Evolutionary conservation across 148 eudicot species (phyloP).

Genomic region (Rhododendron henanense): DNA sequence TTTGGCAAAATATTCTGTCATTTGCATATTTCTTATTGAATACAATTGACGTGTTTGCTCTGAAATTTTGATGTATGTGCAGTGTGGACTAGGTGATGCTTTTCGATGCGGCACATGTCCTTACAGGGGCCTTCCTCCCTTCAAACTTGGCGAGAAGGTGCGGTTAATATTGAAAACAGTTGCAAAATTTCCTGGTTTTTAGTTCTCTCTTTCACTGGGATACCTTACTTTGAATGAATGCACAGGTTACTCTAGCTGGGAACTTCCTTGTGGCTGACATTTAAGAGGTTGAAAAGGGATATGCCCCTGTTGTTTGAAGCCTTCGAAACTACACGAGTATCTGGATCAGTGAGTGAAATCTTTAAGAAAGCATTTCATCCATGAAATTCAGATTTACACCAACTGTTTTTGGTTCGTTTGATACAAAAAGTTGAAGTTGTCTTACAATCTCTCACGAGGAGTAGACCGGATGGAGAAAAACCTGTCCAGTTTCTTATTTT

Average conservation of each 20-base stretch:
- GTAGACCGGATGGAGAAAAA: neutral
- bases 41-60: neutral
- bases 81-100: slow-evolving; percentile 98
- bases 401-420: neutral
- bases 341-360: neutral
- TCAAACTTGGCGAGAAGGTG: slow-evolving; percentile 94
- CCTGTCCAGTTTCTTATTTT: neutral
- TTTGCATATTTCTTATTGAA: neutral
- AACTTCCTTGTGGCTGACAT: slow-evolving; percentile 63
- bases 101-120: slow-evolving; percentile 91
- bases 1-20: neutral
- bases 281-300: slow-evolving; percentile 1
- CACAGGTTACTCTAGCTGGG: slow-evolving; percentile 53
- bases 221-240: slow-evolving; percentile 5
- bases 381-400: neutral
- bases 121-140: slow-evolving; percentile 86
- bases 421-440: neutral
- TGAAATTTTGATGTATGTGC: slow-evolving; percentile 17
- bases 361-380: neutral
- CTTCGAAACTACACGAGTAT: neutral
- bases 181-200: neutral
- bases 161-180: neutral
- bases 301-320: neutral
- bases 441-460: neutral
- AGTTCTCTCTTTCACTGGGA: neutral